Evolutionary conservation across 2,329 filamentous ascomycete genomes (phyloP), one percentile per base, ranked within the genome.

Genomic region (Apiospora aurea): DNA sequence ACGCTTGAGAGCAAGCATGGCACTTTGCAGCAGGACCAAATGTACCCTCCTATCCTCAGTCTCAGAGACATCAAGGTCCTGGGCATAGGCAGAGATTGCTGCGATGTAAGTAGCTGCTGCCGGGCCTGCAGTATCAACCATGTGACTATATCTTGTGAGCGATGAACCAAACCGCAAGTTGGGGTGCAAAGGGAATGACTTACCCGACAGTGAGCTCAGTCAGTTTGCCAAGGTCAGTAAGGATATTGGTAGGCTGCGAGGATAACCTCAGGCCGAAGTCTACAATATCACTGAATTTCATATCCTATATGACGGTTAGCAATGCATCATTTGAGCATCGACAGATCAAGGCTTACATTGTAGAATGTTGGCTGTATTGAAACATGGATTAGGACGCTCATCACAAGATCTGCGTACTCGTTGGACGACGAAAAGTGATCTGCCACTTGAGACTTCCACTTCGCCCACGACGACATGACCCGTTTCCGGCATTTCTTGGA

Each of bases 331-430:
- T 13, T n/a, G 6, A n/a, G 34, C 7, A 64, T 41, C 18, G 10
- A 2, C 3, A 13, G 7, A 41, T 4, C 57, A n/a, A 18, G 24
- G 74, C 74, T 51, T 71, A 80, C 79, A 64, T 78, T 76, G 67
- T 80, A 81, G 67, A 80, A 80, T 13, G 79, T 81, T 26, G 78
- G 78, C 69, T 80, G 79, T 70, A 77, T 75, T 75, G 79, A 78
- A 16, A 81, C 74, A 69, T 73, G 75, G 2, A 77, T 72, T 26
- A 81, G 71, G 44, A 81, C 49, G n/a, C 77, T 74, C 49, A 80
- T 72, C 41, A 80, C 70, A 2, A 74, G 72, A 29, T 71, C 67
- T 11, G 75, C 74, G 68, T 76, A 81, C 21, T 71, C 61, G n/a
- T 72, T 51, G 53, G 79, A 71, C 11, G 76, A 70, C 16, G 75